These are phyloP conservation scores for Discostella stelligeroides DNA, from an alignment of 108 stramenopile species.

Conservation along the genomic window DNA sequence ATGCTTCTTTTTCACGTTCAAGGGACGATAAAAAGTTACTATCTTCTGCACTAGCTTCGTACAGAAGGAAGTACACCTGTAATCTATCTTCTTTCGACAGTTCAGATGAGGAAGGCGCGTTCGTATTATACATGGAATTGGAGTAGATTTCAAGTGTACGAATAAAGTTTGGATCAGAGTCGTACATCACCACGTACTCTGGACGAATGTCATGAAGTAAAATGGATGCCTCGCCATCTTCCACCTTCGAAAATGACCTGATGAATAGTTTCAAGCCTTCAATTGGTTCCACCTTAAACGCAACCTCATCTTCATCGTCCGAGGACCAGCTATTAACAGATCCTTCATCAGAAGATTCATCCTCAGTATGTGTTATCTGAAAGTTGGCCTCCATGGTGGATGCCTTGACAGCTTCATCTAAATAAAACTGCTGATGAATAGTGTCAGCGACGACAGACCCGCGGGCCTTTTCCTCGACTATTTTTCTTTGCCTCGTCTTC, in stretches of 20 bases:
- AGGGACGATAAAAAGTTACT: slow-evolving; percentile 89
- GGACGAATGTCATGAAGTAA: slow-evolving; percentile 86
- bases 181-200: slow-evolving; percentile 86
- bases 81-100: slow-evolving; percentile 50
- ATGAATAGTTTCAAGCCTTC: slow-evolving; percentile 61
- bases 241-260: slow-evolving; percentile 63
- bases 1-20: slow-evolving; percentile 90
- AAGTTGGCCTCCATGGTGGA: slow-evolving; percentile 10
- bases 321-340: slow-evolving; percentile 29
- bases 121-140: slow-evolving; percentile 41
- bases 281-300: slow-evolving; percentile 41
- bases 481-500: slow-evolving; percentile 62
- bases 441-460: slow-evolving; percentile 60
- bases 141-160: slow-evolving; percentile 88
- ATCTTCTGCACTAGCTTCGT: slow-evolving; percentile 94
- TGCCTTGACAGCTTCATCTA: slow-evolving; percentile 68
- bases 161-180: slow-evolving; percentile 86
- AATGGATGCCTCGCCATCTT: slow-evolving; percentile 61
- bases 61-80: slow-evolving; percentile 89
- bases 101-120: slow-evolving; percentile 9
- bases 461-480: slow-evolving; percentile 69
- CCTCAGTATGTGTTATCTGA: slow-evolving; percentile 6
- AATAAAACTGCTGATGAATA: slow-evolving; percentile 62
- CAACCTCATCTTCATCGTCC: slow-evolving; percentile 48
- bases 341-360: slow-evolving; percentile 21